Evolutionary conservation across 768 basidiomycete species (phyloP).

Genomic region (Hygrocybe punicea): DNA sequence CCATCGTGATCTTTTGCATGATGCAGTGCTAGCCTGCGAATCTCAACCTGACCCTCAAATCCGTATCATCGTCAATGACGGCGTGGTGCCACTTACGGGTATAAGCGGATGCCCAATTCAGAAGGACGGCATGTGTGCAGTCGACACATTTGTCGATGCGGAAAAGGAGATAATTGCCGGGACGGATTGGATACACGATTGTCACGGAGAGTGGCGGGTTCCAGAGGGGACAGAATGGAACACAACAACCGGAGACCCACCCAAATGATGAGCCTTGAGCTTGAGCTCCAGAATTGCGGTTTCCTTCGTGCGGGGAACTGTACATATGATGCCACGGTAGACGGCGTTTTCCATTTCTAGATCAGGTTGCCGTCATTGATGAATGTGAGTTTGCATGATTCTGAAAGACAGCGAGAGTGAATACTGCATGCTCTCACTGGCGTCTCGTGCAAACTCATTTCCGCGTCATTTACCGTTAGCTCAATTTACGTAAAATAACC

Average conservation of each 20-base stretch:
- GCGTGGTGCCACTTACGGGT: constrained; percentile 73
- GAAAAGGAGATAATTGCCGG: constrained; percentile 61
- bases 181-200: constrained; percentile 75
- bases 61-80: constrained; percentile 86
- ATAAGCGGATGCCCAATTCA: constrained; percentile 70
- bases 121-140: constrained; percentile 72
- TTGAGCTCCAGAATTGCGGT: not conserved
- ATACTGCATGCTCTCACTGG: too few species aligned
- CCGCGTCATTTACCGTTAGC: too few species aligned
- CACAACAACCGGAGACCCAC: constrained; percentile 68
- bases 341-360: too few species aligned
- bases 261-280: constrained; percentile 21
- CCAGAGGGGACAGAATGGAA: constrained; percentile 66
- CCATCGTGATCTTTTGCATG: constrained; percentile 11
- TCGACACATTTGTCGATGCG: constrained; percentile 66
- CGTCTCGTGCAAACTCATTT: too few species aligned
- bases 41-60: constrained; percentile 56
- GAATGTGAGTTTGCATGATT: too few species aligned
- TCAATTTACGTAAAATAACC: not conserved
- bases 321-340: too few species aligned
- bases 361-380: too few species aligned
- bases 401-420: too few species aligned
- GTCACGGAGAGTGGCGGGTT: constrained; percentile 71
- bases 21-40: constrained; percentile 60
- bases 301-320: not conserved